These are phyloP conservation scores for Vicia sativa DNA, from an alignment of 306 rosid genomes.

Conservation along the genomic window DNA sequence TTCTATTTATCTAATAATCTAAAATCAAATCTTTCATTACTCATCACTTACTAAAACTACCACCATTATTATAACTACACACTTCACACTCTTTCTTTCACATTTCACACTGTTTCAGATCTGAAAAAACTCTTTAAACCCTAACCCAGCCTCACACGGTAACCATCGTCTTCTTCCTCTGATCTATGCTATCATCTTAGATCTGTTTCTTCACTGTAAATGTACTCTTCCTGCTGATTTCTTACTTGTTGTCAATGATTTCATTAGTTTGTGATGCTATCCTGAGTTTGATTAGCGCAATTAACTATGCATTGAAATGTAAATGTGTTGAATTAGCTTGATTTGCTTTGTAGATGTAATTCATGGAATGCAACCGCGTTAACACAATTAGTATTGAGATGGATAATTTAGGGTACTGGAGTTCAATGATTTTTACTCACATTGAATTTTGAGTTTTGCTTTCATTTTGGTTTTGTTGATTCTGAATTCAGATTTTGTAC, in stretches of 20 bases:
- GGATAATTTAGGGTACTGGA: neutral
- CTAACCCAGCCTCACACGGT: neutral
- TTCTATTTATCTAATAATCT: too few relatives aligned
- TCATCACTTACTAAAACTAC: neutral
- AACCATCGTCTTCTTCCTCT: slow-evolving; percentile 1
- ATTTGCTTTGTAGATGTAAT: too few relatives aligned
- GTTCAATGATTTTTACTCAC: slow-evolving; percentile 7
- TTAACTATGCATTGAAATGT: neutral
- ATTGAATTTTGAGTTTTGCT: slow-evolving; percentile 2
- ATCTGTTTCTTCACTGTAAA: neutral
- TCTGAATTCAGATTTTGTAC: slow-evolving; percentile 1
- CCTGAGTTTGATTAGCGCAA: too few relatives aligned
- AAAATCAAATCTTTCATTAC: neutral
- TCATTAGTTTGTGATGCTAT: too few relatives aligned
- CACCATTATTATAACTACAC: neutral
- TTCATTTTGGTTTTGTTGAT: neutral
- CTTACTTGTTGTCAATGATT: neutral
- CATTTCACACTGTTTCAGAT: slow-evolving; percentile 2
- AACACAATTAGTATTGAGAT: too few relatives aligned
- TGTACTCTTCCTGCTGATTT: neutral
- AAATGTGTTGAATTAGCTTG: neutral
- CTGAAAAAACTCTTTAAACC: neutral
- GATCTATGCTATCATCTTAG: neutral
- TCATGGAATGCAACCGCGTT: too few relatives aligned
- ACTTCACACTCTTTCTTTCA: neutral